Base-by-base conservation (phyloP, 1,139 yeast genomes). In the Nakaseomyces sp. region DNA sequence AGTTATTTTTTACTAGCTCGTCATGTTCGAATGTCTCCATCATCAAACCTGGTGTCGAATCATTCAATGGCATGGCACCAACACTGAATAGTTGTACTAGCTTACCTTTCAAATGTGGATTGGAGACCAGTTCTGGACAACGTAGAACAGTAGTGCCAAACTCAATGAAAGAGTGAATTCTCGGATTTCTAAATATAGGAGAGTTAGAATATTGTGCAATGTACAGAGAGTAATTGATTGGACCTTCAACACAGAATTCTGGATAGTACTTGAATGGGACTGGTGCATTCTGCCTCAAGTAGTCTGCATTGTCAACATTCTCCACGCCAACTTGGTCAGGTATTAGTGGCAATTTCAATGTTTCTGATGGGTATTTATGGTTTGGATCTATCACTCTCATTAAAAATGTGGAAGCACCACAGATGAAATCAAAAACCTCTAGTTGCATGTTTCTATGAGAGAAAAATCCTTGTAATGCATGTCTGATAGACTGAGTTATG, bases 31-130 rank as follows among this genome's bases (percentile, higher is more conserved):
- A 80, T 5, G 81, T 71, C 10, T 73, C 71, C 47, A 79, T 70
- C 73, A 88, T 77, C 50, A 81, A 82, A 0, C 97, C 98, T 3
- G 86, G 81, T 10, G 66, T 60, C n/a, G 77, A 75, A 51, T 74
- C 74, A 36, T 66, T 70, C 20, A 70, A 53, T 12, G 83, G 81
- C 50, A 81, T 67, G 0, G 89, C 71, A 0, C 97, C 97, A 51
- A 74, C 71, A 55, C 82, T 88, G 46, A 93, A 67, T 28, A 87
- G 72, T 60, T 91, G 96, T 20, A 87, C 83, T 45, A 91, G 68
- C 56, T 81, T 78, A 12, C 94, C 81, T 57, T 91, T 91, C 68
- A 91, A 72, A 67, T 91, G 96, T 0, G 98, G 98, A 59, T 91
- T 93, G 47, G 94, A 87, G 44, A 91, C 71, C 43, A 85, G 68